Percentiles rank a stretch among this genome's conserved stretches.
Evolutionary conservation across 257 asterid genomes (phyloP).

Genomic region (Petunia secreta): DNA sequence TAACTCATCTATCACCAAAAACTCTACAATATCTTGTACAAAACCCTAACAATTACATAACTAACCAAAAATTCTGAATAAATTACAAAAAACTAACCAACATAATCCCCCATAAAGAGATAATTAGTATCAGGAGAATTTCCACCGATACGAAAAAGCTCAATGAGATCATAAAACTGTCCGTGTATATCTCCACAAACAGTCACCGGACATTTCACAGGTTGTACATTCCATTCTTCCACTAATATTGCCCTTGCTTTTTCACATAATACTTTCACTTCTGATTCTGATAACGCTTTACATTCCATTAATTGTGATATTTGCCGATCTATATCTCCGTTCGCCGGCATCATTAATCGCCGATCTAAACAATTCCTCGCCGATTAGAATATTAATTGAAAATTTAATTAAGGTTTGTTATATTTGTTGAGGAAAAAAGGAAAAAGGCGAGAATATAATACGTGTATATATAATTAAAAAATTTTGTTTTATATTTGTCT

Average conservation of each 20-base stretch:
- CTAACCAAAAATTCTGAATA: not conserved
- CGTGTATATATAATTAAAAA: too few species aligned
- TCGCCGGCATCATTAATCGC: constrained; percentile 70
- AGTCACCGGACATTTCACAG: constrained; percentile 93
- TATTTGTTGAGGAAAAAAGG: not conserved
- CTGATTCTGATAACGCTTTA: constrained; percentile 79
- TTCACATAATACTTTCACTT: constrained; percentile 79
- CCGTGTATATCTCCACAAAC: constrained; percentile 95
- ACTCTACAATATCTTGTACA: too few species aligned
- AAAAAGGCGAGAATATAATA: not conserved
- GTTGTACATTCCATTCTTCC: constrained; percentile 95
- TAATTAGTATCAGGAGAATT: constrained; percentile 87
- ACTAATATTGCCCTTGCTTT: constrained; percentile 84
- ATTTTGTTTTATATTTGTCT: not conserved
- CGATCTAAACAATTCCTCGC: constrained; percentile 44
- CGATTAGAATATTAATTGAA: not conserved
- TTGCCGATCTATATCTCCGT: constrained; percentile 90
- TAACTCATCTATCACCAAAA: too few species aligned
- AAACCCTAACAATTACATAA: not conserved
- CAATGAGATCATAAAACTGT: constrained; percentile 88
- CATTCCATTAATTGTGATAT: constrained; percentile 90
- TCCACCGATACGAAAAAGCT: constrained; percentile 89
- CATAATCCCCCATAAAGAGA: constrained; percentile 95
- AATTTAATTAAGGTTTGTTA: not conserved
- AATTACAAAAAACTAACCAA: constrained; percentile 56